Evolutionary conservation across 2,329 filamentous ascomycete genomes (phyloP).

Genomic region (Fusarium graminum): DNA sequence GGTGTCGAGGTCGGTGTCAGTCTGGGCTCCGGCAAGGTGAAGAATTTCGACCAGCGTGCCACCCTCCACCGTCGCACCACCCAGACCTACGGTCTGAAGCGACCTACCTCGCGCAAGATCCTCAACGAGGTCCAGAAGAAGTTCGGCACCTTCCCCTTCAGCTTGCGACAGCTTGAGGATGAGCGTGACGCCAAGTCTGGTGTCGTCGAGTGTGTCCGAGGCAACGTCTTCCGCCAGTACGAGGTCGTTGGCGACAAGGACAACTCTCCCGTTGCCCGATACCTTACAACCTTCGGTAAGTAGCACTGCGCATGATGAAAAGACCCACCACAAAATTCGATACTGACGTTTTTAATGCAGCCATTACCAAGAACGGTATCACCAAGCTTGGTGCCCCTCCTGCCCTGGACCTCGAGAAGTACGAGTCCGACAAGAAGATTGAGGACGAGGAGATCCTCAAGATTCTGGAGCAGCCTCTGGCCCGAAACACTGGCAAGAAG

Average conservation of each 20-base stretch:
- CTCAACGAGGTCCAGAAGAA: constrained; percentile 96
- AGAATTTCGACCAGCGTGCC: constrained; percentile 86
- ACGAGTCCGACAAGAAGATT: constrained; percentile 98
- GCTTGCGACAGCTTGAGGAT: constrained; percentile 94
- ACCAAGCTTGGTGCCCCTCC: constrained; percentile 85
- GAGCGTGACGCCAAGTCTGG: constrained; percentile 96
- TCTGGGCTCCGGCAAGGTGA: constrained; percentile 92
- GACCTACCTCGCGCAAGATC: constrained; percentile 90
- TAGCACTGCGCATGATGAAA: constrained; percentile 43
- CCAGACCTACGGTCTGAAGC: constrained; percentile 93
- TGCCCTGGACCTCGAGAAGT: constrained; percentile 80
- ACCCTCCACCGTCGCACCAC: constrained; percentile 94
- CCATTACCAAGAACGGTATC: constrained; percentile 97
- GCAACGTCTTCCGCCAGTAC: constrained; percentile 93
- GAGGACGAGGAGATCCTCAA: constrained; percentile 94
- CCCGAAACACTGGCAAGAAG: constrained; percentile 90
- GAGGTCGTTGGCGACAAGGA: constrained; percentile 97
- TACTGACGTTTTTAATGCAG: constrained; percentile 60
- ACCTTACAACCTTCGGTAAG: constrained; percentile 94
- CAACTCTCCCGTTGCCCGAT: constrained; percentile 82
- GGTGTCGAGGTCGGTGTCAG: constrained; percentile 96
- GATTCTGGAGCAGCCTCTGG: constrained; percentile 89
- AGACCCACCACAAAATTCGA: not conserved
- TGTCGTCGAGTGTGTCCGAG: constrained; percentile 94
- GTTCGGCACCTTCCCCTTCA: constrained; percentile 98